Base-by-base conservation (phyloP, 805 yeast species). In the Yamadazyma phyllophila region DNA sequence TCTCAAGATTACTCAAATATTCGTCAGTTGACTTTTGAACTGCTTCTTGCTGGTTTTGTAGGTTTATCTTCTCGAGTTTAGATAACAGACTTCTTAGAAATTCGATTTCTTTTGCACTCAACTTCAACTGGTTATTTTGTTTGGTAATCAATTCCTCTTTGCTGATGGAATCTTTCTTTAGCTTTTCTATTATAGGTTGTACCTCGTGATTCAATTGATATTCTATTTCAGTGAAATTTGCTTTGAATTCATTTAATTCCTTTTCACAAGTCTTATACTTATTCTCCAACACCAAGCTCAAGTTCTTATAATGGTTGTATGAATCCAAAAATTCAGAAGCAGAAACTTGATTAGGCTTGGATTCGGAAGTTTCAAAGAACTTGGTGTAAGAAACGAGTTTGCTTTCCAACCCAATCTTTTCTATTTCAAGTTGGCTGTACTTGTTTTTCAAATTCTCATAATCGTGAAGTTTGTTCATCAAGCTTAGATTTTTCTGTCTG, bases 71-170 rank as follows among this genome's bases (percentile, higher is more conserved):
- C 47, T 78, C 83, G 38, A 78, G 58, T 26, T 73, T 73, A 44
- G 80, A 75, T 41, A 85, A 58, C 60, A 81, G 83, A 34, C 70
- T 71, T 47, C 85, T 68, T 43, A 85, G 63, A 46, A 81, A 72
- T 44, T 73, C 78, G 26, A 82, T 74, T 56, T 85, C 91, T 49
- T 78, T 80, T 17, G 66, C 55, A n/a, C 82, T 76, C 36, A 84
- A 63, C 2, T 66, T 56, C 42, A 72, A 72, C 46, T 81, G 83
- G 43, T 77, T 74, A 40, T 79, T 78, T 5, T 78, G 58, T 45
- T 82, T 62, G 48, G 61, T 58, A 12, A 67, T 52, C 13, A 48
- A 41, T 5, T 51, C 50, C 6, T 59, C 55, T 39, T 57, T 59
- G 1, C 37, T 13, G 1, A 45, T 20, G 4, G 50, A 6, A 14